Base-by-base conservation (phyloP, 1,284 basidiomycete genomes). In the Cryptococcus amylolentus region DNA sequence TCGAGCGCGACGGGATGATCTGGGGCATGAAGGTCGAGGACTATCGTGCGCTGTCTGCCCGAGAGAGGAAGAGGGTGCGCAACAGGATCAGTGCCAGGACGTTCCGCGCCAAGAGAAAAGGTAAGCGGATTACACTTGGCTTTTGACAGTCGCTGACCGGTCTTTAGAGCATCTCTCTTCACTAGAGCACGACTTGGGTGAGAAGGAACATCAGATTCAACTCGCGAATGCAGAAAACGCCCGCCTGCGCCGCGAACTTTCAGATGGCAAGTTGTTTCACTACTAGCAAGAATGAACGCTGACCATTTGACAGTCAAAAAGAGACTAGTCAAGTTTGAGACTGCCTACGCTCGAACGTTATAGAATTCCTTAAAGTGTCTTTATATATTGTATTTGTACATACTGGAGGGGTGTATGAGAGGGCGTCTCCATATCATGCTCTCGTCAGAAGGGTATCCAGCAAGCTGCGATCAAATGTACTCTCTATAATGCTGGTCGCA, bases 1-100 rank as follows among this genome's bases (percentile, higher is more conserved):
- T 76, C 27, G 76, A 78, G 61, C 61, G 71, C 43, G 75, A 78
- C 58, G 76, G 76, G 16, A 77, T 76, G 72, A 78, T 78, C 56
- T 78, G 76, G 76, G 76, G 76, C 12, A 77, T 78, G 75, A 71
- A 70, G 60, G 73, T 76, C 20, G 74, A 75, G 18, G 70, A 72
- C 23, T 78, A 78, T 59, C 60, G 73, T 23, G 69, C 72, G 20
- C 58, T 77, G 10, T 66, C 62, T 4, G 76, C 76, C 10, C 63
- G 74, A 46, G 76, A 78, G 58, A 60, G 76, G 41, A 78, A 78
- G 62, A 61, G 75, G 16, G 75, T 78, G 14, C 60, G 76, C 43
- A 78, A 78, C 56, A 70, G 75, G 51, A 77, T 78, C 56, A 71
- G 68, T 5, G 76, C 76, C 0, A 70, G 76, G 56, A 78, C 76